Conservation (phyloP, 805 yeast genomes). For the Dipodascopsis uninucleata region DNA sequence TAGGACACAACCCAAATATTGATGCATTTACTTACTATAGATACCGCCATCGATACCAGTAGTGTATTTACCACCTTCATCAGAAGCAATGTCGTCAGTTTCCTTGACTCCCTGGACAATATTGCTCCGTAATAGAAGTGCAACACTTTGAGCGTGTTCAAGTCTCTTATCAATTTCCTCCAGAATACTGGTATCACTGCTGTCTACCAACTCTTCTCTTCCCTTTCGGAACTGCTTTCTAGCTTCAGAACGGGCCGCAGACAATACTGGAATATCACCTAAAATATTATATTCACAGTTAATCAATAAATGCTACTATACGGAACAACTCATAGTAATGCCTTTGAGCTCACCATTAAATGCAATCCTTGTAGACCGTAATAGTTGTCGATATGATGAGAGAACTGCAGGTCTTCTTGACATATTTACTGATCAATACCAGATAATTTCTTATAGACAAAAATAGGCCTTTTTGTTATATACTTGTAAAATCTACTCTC, state of each 20-base stretch:
- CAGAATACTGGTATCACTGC: slow-evolving; percentile 29
- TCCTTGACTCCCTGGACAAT: slow-evolving; percentile 75
- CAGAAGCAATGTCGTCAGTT: slow-evolving; percentile 33
- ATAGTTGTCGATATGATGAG: slow-evolving; percentile 31
- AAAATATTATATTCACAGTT: slow-evolving; percentile 14
- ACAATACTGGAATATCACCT: slow-evolving; percentile 46
- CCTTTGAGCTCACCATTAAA: slow-evolving; percentile 31
- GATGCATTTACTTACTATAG: slow-evolving; percentile 26
- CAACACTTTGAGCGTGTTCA: slow-evolving; percentile 63
- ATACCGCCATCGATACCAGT: slow-evolving; percentile 4
- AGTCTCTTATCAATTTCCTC: slow-evolving; percentile 51
- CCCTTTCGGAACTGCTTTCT: slow-evolving; percentile 49
- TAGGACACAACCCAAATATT: background rate
- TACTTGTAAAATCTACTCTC: background rate
- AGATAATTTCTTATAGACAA: background rate
- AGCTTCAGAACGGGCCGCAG: slow-evolving; percentile 59
- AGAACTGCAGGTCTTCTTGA: slow-evolving; percentile 25
- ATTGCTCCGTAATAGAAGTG: slow-evolving; percentile 62
- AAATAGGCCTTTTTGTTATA: background rate
- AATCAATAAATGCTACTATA: slow-evolving; percentile 5
- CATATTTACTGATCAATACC: slow-evolving; percentile 7
- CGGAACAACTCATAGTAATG: too few species aligned
- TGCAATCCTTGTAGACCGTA: slow-evolving; percentile 36
- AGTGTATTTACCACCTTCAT: background rate
- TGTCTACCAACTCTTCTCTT: slow-evolving; percentile 3